A percentile compares a stretch with the other conserved stretches of the same genome.
phyloP scores from a whole-genome alignment of 1,284 basidiomycete species.

The Rhodotorula sp. region DNA sequence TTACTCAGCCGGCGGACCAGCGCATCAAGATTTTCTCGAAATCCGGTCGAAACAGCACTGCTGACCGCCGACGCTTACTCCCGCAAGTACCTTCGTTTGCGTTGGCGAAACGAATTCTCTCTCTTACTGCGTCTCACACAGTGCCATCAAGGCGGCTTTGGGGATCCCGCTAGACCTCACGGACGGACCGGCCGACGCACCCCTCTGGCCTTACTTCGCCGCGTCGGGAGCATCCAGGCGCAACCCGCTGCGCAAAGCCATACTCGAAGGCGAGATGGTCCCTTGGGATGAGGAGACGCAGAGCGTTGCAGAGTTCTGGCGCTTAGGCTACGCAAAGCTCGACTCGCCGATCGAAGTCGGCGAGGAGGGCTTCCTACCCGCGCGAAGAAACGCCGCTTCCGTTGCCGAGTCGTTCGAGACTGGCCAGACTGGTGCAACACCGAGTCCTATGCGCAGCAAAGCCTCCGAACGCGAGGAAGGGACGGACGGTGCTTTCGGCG shows the following conservation, averaged over 20 bases:
- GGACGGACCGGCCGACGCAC: too few relatives aligned
- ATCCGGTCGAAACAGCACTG: conserved; percentile 72
- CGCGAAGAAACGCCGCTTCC: background rate
- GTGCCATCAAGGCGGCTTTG: too few relatives aligned
- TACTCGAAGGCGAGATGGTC: conserved; percentile 86
- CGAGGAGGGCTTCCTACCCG: background rate
- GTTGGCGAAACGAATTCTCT: background rate
- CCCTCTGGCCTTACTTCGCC: background rate
- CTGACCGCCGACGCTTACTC: conserved; percentile 67
- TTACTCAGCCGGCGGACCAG: conserved; percentile 50
- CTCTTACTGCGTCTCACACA: background rate
- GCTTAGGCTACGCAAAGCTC: conserved; percentile 20
- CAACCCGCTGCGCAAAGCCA: conserved; percentile 48
- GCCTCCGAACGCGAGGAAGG: background rate
- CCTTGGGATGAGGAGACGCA: conserved; percentile 61
- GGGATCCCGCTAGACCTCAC: too few relatives aligned
- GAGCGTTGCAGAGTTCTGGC: conserved; percentile 54
- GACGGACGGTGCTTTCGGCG: background rate
- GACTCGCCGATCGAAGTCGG: background rate
- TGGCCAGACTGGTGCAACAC: conserved; percentile 16
- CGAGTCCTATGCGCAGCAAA: conserved; percentile 1
- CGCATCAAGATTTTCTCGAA: conserved; percentile 78
- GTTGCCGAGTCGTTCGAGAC: conserved; percentile 17
- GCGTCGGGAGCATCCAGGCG: background rate
- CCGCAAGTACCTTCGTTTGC: conserved; percentile 52